These are phyloP conservation scores for Mimosa pudica DNA, from an alignment of 306 rosid genomes.

Conservation along the genomic window DNA sequence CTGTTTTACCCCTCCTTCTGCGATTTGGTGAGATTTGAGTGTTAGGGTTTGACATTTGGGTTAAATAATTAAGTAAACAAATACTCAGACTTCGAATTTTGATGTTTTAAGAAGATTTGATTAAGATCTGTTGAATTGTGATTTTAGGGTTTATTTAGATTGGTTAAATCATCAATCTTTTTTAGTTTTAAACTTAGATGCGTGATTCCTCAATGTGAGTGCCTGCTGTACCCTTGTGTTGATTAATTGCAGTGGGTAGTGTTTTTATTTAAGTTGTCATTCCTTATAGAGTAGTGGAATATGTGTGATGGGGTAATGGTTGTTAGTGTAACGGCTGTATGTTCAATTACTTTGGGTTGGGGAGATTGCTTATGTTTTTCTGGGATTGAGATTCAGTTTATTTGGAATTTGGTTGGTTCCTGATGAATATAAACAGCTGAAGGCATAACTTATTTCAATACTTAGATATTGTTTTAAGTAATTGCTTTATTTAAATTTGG, in stretches of 20 bases:
- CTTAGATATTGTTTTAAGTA: background rate
- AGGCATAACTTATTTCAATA: background rate
- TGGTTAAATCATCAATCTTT: background rate
- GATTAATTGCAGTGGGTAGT: background rate
- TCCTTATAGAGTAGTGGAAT: background rate
- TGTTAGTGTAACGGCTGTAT: background rate
- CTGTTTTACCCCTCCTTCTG: too few species aligned
- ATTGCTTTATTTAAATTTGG: background rate
- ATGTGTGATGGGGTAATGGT: background rate
- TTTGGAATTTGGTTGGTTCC: background rate
- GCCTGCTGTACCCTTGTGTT: background rate
- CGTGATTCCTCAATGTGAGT: background rate
- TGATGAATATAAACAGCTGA: background rate
- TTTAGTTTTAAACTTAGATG: background rate
- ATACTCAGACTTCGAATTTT: too few species aligned
- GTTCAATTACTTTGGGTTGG: background rate
- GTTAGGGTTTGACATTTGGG: too few species aligned
- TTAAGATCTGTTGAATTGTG: conserved; percentile 9
- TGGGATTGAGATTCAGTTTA: background rate
- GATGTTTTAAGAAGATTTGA: too few species aligned
- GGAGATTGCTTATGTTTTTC: background rate
- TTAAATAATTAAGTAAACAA: too few species aligned
- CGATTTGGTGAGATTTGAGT: too few species aligned
- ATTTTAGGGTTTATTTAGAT: background rate
- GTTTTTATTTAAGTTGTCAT: background rate